Conservation (phyloP, 805 yeast species). For the Yamadazyma scolyti region DNA sequence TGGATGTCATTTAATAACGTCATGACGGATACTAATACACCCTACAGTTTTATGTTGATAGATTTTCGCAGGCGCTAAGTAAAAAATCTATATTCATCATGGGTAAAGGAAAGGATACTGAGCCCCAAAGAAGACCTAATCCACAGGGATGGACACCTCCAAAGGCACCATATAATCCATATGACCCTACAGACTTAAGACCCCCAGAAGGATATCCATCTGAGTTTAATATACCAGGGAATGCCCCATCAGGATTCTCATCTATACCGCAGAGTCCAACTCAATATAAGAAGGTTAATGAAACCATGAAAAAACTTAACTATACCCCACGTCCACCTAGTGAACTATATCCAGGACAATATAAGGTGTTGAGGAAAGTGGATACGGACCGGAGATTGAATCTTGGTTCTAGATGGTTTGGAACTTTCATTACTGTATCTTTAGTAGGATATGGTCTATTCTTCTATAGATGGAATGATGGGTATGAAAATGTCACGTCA, state of each 20-base stretch:
- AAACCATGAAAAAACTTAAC: conserved; percentile 68
- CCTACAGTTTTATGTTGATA: too few species aligned
- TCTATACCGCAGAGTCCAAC: conserved; percentile 62
- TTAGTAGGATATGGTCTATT: conserved; percentile 60
- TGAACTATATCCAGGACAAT: conserved; percentile 74
- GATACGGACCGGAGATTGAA: conserved; percentile 51
- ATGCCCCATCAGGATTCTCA: conserved; percentile 50
- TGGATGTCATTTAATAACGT: conserved; percentile 17
- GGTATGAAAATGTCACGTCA: conserved; percentile 70
- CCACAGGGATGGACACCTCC: conserved; percentile 82
- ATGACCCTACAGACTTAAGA: conserved; percentile 69
- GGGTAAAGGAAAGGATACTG: conserved; percentile 1
- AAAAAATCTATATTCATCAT: conserved; percentile 8
- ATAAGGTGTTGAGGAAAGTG: conserved; percentile 62
- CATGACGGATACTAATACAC: conserved; percentile 6
- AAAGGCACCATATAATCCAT: conserved; percentile 81
- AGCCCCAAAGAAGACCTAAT: conserved; percentile 61
- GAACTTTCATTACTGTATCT: conserved; percentile 46
- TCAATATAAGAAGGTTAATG: conserved; percentile 63
- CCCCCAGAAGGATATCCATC: conserved; percentile 87
- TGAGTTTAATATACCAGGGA: conserved; percentile 68
- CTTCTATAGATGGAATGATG: conserved; percentile 82
- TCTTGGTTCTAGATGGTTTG: conserved; percentile 58
- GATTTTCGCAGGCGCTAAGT: not conserved
- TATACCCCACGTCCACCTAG: conserved; percentile 78